phyloP scores from a whole-genome alignment of 352 stramenopile species.

The Stramenopiles sp. region DNA sequence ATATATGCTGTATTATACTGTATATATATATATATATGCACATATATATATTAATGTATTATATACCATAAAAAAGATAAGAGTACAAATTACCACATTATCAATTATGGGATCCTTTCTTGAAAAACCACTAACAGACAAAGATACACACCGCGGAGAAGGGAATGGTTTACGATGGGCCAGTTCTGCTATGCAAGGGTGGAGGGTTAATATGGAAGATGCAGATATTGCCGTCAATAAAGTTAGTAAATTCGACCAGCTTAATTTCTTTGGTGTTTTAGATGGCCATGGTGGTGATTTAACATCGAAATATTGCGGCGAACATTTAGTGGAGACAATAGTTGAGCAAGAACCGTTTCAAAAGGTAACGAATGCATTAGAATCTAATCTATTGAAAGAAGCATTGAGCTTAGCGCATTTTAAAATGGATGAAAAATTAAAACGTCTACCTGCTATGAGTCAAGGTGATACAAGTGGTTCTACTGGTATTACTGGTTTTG shows the following conservation, averaged over 20 bases:
- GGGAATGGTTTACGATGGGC: neutral
- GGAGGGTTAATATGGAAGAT: slow-evolving; percentile 40
- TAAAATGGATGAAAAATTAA: neutral
- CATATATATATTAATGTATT: too few relatives aligned
- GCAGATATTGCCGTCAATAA: slow-evolving; percentile 46
- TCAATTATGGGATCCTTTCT: neutral
- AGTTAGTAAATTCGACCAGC: slow-evolving; percentile 36
- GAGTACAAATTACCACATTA: too few relatives aligned
- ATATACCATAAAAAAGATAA: too few relatives aligned
- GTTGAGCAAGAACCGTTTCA: neutral
- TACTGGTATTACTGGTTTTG: slow-evolving; percentile 39
- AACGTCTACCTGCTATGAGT: neutral
- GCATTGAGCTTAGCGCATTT: neutral
- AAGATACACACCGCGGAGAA: neutral
- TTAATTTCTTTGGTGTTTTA: slow-evolving; percentile 52
- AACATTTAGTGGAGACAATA: slow-evolving; percentile 32
- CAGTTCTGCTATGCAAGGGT: neutral
- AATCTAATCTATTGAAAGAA: neutral
- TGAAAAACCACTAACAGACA: neutral
- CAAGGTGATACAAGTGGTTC: slow-evolving; percentile 24
- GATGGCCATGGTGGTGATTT: slow-evolving; percentile 51
- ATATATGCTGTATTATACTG: too few relatives aligned
- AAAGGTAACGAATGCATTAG: neutral
- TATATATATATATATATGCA: too few relatives aligned
- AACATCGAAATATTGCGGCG: slow-evolving; percentile 45